Evolutionary conservation across 768 basidiomycete species (phyloP), one percentile per base, ranked within the genome.

Genomic region (Auricularia sp.): DNA sequence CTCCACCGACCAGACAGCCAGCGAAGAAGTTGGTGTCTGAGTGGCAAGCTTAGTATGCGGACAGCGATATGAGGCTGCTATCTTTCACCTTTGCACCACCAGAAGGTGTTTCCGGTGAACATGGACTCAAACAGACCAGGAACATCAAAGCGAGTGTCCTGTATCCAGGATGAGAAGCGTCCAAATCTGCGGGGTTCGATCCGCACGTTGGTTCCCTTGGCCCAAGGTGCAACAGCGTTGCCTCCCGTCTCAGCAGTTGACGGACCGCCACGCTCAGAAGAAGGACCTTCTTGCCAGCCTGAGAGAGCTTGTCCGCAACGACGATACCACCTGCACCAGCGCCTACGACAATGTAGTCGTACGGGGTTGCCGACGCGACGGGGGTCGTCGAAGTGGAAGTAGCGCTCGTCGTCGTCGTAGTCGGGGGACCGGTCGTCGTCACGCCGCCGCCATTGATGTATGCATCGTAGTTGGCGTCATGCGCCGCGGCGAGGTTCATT

Each of bases 101-200:
- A 87, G 74, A 78, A 86, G 1, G 69, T 65, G 78, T 75, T 70
- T 64, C 85, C 83, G 16, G 79, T 77, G 75, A 87, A 87, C 82
- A 86, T 82, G 51, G 83, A 81, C 74, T 87, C 84, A 69, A 86
- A 87, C 54, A 85, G 69, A 68, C 86, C 85, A 24, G 85, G 85
- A 64, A 85, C 75, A 67, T 87, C 86, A 71, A 86, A 86, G 69
- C 85, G 85, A 4, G 86, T 87, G 63, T 84, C 72, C 84, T 86
- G 68, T 6, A 64, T 51, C 34, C 6, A 64, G 36, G 3, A 54
- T 62, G 65, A 45, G 44, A 10, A 45, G 3, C 44, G 44, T 11
- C 11, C 3, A 45, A 45, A 45, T 11, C 44, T 29, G 29, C 29
- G 29, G 3, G 18, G 18, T 18, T 10, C 44, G 18, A 44, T 59